Percentiles rank a stretch among this genome's conserved stretches.
Conservation (phyloP, 768 basidiomycete species). For the Saitozyma sp. region DNA sequence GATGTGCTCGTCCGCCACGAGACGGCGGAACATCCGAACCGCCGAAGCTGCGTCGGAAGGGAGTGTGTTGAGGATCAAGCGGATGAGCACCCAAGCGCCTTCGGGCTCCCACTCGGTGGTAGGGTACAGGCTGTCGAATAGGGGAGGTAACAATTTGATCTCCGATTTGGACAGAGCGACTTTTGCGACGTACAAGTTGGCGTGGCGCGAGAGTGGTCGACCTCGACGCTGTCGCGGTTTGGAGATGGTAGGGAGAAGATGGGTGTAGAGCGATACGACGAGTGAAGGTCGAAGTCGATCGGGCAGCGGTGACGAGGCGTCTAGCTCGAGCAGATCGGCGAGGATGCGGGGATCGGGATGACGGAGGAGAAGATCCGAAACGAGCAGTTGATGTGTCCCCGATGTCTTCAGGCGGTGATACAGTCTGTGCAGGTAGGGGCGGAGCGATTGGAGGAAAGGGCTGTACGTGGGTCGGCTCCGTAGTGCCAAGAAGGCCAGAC, state of each 20-base stretch:
- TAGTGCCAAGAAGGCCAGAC: slow-evolving; percentile 21
- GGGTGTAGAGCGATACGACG: slow-evolving; percentile 13
- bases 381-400: slow-evolving; percentile 19
- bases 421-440: slow-evolving; percentile 4
- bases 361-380: slow-evolving; percentile 22
- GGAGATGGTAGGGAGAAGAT: slow-evolving; percentile 1
- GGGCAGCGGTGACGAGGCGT: background rate
- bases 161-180: background rate
- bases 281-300: slow-evolving; percentile 10
- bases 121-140: slow-evolving; percentile 5
- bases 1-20: slow-evolving; percentile 3
- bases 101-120: background rate
- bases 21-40: slow-evolving; percentile 5
- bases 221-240: background rate
- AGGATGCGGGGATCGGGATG: slow-evolving; percentile 25
- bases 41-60: slow-evolving; percentile 6
- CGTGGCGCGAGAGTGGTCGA: background rate
- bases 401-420: slow-evolving; percentile 2
- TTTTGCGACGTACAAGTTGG: slow-evolving; percentile 2
- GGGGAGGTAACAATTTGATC: background rate
- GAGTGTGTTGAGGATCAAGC: slow-evolving; percentile 2
- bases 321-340: slow-evolving; percentile 16
- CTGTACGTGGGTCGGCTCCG: slow-evolving; percentile 19
- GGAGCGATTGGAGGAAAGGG: slow-evolving; percentile 15
- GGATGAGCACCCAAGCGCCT: slow-evolving; percentile 1